Base-by-base conservation (phyloP, 108 stramenopile species). In the Asterionellopsis glacialis region DNA sequence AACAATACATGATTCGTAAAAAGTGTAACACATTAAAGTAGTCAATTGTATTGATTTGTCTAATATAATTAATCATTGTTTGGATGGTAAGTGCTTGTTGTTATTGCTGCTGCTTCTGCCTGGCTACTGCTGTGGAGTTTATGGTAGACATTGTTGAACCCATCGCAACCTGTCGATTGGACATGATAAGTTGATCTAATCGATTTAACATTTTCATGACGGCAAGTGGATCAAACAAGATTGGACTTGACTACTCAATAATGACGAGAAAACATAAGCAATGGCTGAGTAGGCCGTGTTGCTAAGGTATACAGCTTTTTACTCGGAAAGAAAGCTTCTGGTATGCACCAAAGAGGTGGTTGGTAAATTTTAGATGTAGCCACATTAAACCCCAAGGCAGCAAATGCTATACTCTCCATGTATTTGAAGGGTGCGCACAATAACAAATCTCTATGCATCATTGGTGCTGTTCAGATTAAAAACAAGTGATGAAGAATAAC, bases 261-360 rank as follows among this genome's bases (percentile, higher is more conserved):
- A 65, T 65, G 67, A 50, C 79, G 70, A 11, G 83, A 75, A 64
- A 81, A 87, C 44, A 67, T 64, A 15, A 90, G 63, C 16, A 73
- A 55, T 15, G 89, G 89, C 54, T 90, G 85, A 19, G 84, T 84
- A 9, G 71, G 64, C 42, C 89, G 61, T 11, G 89, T 85, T 18
- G 89, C 85, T 18, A 90, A 69, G 18, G 83, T 79, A 59, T 90
- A 85, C 1, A 90, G 57, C 64, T 82, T 85, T 57, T 81, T 87
- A 44, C 45, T 72, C 6, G 89, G 85, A 50, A 81, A 90, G 50
- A 72, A 84, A 22, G 81, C 64, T 64, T 90, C 89, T 22, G 89
- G 89, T 41, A 90, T 80, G 55, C 80, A 87, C 82, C 82, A 90
- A 23, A 83, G 71, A 0, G 89, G 89, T 43, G 78, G 57, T 59